Base-by-base conservation (phyloP, 2,329 filamentous ascomycete genomes). In the Stemphylium lycopersici region DNA sequence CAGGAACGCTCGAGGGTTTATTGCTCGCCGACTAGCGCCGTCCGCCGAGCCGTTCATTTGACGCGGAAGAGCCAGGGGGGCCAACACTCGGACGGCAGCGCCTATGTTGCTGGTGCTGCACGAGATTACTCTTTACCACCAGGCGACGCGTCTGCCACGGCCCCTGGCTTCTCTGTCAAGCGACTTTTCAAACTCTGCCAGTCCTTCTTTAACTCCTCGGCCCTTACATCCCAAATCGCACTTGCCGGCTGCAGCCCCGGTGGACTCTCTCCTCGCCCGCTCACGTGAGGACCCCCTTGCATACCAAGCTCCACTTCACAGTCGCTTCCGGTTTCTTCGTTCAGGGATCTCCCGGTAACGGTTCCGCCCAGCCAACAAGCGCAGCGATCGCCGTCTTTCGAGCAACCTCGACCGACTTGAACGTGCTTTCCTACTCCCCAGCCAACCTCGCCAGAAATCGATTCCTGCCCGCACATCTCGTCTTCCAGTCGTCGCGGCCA, bases 321-420 rank as follows among this genome's bases (percentile, higher is more conserved):
- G 42, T 56, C 57, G 55, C 57, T 60, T 51, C 53, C 56, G 48
- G 52, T 31, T 43, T 56, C 55, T 55, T 58, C 59, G 61, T 58
- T 50, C 58, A 59, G 54, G 61, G 56, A 55, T 55, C 43, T 58
- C 62, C 59, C 56, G 51, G 61, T 49, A 56, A 57, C 58, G 53
- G 55, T 60, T 55, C 64, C 58, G 57, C 64, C 60, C 52, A 52
- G 58, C 58, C 56, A 59, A 50, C 55, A 45, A 40, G 47, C 60
- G 63, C 66, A 56, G 55, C 57, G 62, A 58, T 52, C 64, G 63
- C 62, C 61, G 48, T 47, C 49, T 57, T 58, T 56, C 48, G 33
- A 48, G 49, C 41, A 52, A 20, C 48, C 53, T 52, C 52, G 29
- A 45, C 49, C 52, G 20, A 7, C 39, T 50, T 32, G 36, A 41